A percentile compares a stretch with the other conserved stretches of the same genome.
These are phyloP conservation scores for Karstenula rhodostoma DNA, from an alignment of 2,329 filamentous ascomycete genomes.

Conservation along the genomic window DNA sequence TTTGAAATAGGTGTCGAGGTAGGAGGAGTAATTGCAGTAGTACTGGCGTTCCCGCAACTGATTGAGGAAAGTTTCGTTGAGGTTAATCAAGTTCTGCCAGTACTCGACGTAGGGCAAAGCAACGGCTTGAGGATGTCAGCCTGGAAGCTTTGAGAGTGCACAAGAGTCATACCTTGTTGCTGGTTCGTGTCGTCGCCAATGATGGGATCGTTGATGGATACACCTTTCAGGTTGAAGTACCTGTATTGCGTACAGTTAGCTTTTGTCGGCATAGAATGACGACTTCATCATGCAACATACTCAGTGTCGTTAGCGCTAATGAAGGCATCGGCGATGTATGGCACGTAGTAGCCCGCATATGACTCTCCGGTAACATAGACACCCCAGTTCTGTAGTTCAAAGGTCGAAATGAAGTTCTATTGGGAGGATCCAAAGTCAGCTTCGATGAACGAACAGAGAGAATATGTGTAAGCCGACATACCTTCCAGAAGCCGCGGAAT, in stretches of 20 bases:
- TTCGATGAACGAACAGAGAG: too few species aligned
- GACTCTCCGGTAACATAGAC: slow-evolving; percentile 65
- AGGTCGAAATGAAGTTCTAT: slow-evolving; percentile 62
- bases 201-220: slow-evolving; percentile 59
- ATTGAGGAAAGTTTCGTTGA: slow-evolving; percentile 54
- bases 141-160: not conserved
- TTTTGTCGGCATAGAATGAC: not conserved
- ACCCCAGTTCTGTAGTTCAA: slow-evolving; percentile 62
- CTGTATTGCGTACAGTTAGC: slow-evolving; percentile 20
- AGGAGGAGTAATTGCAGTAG: slow-evolving; percentile 49
- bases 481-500: slow-evolving; percentile 60
- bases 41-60: slow-evolving; percentile 44
- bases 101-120: slow-evolving; percentile 49
- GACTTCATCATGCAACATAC: slow-evolving; percentile 10
- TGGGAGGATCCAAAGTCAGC: too few species aligned
- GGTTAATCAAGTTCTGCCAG: slow-evolving; percentile 52
- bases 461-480: too few species aligned
- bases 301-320: slow-evolving; percentile 61
- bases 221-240: slow-evolving; percentile 62
- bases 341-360: slow-evolving; percentile 65
- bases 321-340: slow-evolving; percentile 65
- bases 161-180: slow-evolving; percentile 40
- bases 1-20: slow-evolving; percentile 46
- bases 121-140: slow-evolving; percentile 32
- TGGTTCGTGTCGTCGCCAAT: slow-evolving; percentile 53